A percentile compares a stretch with the other conserved stretches of the same genome.
Conservation (phyloP, 257 asterid species). For the Catharanthus roseus region DNA sequence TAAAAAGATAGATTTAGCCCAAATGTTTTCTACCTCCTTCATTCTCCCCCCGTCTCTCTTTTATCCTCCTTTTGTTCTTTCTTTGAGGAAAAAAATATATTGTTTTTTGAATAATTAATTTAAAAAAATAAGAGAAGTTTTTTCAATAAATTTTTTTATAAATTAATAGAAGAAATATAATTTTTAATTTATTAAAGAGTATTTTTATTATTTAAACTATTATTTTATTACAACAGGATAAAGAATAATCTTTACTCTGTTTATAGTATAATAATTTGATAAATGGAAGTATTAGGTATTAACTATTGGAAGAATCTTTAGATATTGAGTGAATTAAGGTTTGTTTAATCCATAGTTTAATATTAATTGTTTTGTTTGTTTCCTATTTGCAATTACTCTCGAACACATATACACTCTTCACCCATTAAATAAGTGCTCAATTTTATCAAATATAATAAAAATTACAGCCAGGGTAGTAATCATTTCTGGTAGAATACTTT, state of each 20-base stretch:
- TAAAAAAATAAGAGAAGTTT: not conserved
- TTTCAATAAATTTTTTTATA: too few relatives aligned
- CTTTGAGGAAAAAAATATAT: not conserved
- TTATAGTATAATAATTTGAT: too few relatives aligned
- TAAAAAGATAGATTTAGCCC: not conserved
- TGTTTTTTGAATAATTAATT: too few relatives aligned
- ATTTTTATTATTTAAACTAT: too few relatives aligned
- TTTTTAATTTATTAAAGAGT: too few relatives aligned
- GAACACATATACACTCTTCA: constrained; percentile 19
- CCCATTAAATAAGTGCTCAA: not conserved
- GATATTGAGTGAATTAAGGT: not conserved
- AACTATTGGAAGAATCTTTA: constrained; percentile 15
- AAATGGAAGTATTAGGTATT: not conserved
- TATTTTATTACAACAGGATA: too few relatives aligned
- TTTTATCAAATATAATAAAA: too few relatives aligned
- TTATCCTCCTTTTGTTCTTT: too few relatives aligned
- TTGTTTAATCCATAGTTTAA: constrained; percentile 13
- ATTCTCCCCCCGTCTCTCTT: not conserved
- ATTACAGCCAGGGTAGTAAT: too few relatives aligned
- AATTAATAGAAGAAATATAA: too few relatives aligned
- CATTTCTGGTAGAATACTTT: too few relatives aligned
- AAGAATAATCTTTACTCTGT: too few relatives aligned
- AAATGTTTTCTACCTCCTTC: not conserved
- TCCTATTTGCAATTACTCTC: constrained; percentile 22
- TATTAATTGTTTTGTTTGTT: constrained; percentile 13